Evolutionary conservation across 257 asterid genomes (phyloP).

Genomic region (Eucommia ulmoides): DNA sequence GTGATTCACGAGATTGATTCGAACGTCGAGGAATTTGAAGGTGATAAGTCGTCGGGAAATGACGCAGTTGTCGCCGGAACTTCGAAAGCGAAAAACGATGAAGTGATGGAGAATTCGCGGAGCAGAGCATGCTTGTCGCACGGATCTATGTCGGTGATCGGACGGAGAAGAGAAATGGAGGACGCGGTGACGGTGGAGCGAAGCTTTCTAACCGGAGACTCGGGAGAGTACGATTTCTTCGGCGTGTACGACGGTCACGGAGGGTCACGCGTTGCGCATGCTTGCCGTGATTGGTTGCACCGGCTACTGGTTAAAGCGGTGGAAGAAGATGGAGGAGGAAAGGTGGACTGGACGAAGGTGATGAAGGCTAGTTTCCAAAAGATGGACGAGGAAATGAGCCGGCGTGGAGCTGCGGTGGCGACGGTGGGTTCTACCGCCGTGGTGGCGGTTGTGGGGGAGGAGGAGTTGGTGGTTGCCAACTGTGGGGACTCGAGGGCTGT

Average conservation of each 20-base stretch:
- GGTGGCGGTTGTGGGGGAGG: constrained; percentile 11
- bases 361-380: constrained; percentile 5
- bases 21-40: too few relatives aligned
- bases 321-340: neutral
- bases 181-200: too few relatives aligned
- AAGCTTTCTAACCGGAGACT: too few relatives aligned
- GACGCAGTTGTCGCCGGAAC: too few relatives aligned
- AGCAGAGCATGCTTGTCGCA: too few relatives aligned
- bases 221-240: too few relatives aligned
- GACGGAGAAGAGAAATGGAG: too few relatives aligned
- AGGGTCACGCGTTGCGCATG: constrained; percentile 8
- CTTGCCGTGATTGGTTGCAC: neutral
- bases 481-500: constrained; percentile 27
- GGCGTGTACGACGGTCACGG: constrained; percentile 22
- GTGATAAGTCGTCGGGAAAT: too few relatives aligned
- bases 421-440: constrained; percentile 1
- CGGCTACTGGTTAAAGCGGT: neutral
- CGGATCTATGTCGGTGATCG: too few relatives aligned
- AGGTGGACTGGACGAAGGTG: constrained; percentile 3
- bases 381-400: constrained; percentile 11
- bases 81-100: too few relatives aligned
- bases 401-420: constrained; percentile 6
- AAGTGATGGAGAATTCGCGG: too few relatives aligned
- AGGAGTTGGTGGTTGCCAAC: constrained; percentile 11
- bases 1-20: too few relatives aligned